Evolutionary conservation across 768 basidiomycete genomes (phyloP).

Genomic region (Daedaleopsis nitida): DNA sequence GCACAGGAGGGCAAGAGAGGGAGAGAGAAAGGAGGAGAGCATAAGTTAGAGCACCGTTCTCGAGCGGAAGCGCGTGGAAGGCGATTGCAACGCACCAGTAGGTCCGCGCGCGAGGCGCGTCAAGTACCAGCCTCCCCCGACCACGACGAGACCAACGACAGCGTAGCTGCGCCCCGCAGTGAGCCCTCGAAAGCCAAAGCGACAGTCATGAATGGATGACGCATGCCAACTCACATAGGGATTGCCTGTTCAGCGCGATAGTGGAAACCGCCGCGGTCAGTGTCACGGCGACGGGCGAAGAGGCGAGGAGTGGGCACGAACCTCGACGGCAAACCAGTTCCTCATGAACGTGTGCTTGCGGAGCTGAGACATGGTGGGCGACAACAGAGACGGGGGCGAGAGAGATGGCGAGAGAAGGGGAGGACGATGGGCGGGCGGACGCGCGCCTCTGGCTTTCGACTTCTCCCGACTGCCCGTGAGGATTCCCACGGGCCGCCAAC

Average conservation of each 20-base stretch:
- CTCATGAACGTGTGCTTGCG: constrained; percentile 46
- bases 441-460: constrained; percentile 11
- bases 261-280: not conserved
- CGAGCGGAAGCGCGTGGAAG: not conserved
- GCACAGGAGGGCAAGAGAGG: not conserved
- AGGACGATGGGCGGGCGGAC: not conserved
- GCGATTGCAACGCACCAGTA: constrained; percentile 32
- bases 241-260: constrained; percentile 39
- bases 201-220: not conserved
- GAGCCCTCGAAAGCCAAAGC: not conserved
- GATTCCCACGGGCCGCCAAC: constrained; percentile 23
- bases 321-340: constrained; percentile 79
- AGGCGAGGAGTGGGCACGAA: constrained; percentile 28
- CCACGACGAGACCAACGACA: constrained; percentile 48
- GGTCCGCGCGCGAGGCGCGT: constrained; percentile 46
- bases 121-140: constrained; percentile 47
- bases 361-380: constrained; percentile 24
- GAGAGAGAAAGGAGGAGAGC: not conserved
- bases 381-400: not conserved
- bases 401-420: constrained; percentile 10
- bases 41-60: not conserved
- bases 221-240: constrained; percentile 43
- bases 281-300: not conserved
- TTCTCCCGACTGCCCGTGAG: constrained; percentile 13
- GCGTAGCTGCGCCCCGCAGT: constrained; percentile 38